phyloP scores from a whole-genome alignment of 306 rosid species.

The Parietaria judaica region DNA sequence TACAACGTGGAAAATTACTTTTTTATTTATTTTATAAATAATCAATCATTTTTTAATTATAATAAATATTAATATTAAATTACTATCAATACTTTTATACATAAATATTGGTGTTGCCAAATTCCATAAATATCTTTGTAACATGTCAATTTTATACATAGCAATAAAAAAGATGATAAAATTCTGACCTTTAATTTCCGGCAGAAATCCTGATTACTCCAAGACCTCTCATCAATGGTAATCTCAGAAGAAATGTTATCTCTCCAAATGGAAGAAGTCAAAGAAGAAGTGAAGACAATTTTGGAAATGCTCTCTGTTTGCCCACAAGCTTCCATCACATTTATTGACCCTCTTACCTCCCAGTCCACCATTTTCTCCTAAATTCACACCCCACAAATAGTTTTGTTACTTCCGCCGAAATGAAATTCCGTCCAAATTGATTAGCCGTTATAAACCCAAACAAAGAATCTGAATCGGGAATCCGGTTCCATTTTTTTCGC shows the following conservation, averaged over 20 bases:
- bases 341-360: conserved; percentile 46
- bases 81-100: no score
- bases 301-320: conserved; percentile 34
- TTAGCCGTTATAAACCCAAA: background rate
- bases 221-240: conserved; percentile 38
- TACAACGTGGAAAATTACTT: no score
- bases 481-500: no score
- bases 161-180: background rate
- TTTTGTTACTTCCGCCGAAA: background rate
- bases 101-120: no score
- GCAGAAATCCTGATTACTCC: conserved; percentile 44
- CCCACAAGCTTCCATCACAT: conserved; percentile 42
- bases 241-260: conserved; percentile 26
- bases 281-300: conserved; percentile 37
- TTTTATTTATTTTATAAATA: no score
- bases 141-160: background rate
- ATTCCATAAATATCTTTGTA: background rate
- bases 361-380: conserved; percentile 37
- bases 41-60: no score
- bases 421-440: no score
- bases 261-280: conserved; percentile 40
- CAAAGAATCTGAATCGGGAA: background rate
- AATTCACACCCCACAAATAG: background rate
- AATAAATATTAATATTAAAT: no score
- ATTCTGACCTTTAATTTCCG: conserved; percentile 33